Evolutionary conservation across 2,329 filamentous ascomycete genomes (phyloP), one percentile per base, ranked within the genome.

Genomic region (Colletotrichum sidae): DNA sequence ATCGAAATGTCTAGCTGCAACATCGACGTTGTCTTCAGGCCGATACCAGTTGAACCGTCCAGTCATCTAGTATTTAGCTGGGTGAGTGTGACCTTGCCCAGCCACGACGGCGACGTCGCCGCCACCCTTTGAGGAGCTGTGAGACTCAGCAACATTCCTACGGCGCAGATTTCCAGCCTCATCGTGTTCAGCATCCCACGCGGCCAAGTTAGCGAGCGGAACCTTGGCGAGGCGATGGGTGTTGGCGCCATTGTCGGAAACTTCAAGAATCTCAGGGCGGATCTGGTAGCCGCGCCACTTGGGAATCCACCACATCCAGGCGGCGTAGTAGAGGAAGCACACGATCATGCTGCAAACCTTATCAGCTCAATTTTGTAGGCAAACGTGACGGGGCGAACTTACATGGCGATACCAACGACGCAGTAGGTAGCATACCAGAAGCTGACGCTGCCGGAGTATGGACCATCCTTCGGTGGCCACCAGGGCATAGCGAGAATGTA

Each of bases 351-450:
- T 87, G 44, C 9, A 15, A 4, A 3, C 0, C 0, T 0, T 10
- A 2, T 39, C 1, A 39, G 8, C 17, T 17, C 17, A 17, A 17
- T 17, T 17, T 17, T 2, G 2, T 17, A 17, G 17, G 17, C 17
- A 17, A 37, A 1, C 10, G 17, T 8, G 1, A 2, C 9, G 12
- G 8, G 6, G 15, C 7, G 6, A 17, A 85, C 86, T 80, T 79
- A 89, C 86, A 91, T 83, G 34, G 75, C 88, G 61, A 92, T 83
- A 0, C 90, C 89, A 0, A 87, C 84, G 1, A 88, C 85, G 25
- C 85, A 84, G 69, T 92, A 92, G 0, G 89, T 92, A 1, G 83
- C 90, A 68, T 92, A 93, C 86, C 88, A 93, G 75, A 93, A 93
- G 55, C 85, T 90, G 1, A 92, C 90, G 63, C 90, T 86, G 0